Conservation (phyloP, 495 filamentous ascomycete genomes). For the Aspergillus indologenus region DNA sequence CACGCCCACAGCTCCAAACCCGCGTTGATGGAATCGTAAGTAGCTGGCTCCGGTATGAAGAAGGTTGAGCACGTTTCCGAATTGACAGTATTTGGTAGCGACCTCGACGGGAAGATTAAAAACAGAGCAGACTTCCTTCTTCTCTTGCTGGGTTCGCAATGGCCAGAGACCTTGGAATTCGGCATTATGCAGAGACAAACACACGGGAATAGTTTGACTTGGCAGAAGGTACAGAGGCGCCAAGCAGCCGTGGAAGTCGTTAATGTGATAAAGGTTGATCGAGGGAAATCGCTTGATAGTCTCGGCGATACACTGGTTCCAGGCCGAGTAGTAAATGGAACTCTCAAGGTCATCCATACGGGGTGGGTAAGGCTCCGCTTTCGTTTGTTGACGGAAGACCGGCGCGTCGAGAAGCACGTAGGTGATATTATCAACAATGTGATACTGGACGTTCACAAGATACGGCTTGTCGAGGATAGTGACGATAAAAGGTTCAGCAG, state of each 20-base stretch:
- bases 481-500: background rate
- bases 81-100: constrained; percentile 59
- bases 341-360: constrained; percentile 6
- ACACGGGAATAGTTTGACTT: constrained; percentile 51
- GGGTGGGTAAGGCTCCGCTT: constrained; percentile 4
- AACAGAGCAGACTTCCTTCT: constrained; percentile 58
- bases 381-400: constrained; percentile 4
- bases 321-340: constrained; percentile 4
- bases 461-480: constrained; percentile 3
- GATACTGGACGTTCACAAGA: constrained; percentile 1
- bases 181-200: constrained; percentile 61
- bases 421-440: background rate
- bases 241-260: constrained; percentile 65
- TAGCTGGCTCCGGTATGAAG: constrained; percentile 63
- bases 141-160: constrained; percentile 57
- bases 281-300: constrained; percentile 38
- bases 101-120: constrained; percentile 54
- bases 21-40: constrained; percentile 60
- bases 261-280: constrained; percentile 66
- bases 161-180: constrained; percentile 73
- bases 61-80: constrained; percentile 66
- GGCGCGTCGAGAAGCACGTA: constrained; percentile 6
- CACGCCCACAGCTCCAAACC: constrained; percentile 65
- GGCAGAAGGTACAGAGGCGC: constrained; percentile 62
- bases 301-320: constrained; percentile 7